Base-by-base conservation (phyloP, 2,329 filamentous ascomycete genomes). In the Pestalotiopsis sp. region DNA sequence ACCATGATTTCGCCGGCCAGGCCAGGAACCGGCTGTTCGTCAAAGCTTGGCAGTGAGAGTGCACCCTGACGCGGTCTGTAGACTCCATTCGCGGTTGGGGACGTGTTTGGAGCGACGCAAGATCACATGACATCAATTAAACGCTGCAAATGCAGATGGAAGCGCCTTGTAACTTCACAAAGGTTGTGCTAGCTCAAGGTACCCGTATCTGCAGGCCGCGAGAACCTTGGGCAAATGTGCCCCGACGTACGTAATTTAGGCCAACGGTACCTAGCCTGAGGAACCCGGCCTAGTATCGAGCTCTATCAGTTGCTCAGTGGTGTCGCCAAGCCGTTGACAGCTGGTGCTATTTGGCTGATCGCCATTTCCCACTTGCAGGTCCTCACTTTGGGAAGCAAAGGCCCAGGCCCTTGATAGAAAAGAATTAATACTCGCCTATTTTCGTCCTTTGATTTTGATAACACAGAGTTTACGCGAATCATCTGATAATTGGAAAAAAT, bases 61-160 rank as follows among this genome's bases (percentile, higher is more conserved):
- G 24, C 58, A 35, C 58, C 38, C 58, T 58, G n/a, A 61, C 58
- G 58, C 58, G 58, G 30, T 39, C 38, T 20, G 13, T 26, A n/a
- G 58, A 14, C 30, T 39, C 58, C 26, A 39, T 20, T 61, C 58
- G 58, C 30, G 58, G 20, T 58, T 58, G 56, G 58, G 30, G 58
- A 39, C 58, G 58, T 61, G 58, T 17, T 39, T n/a, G 58, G 26
- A 35, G 58, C 58, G 20, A 39, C 58, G 58, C 58, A 61, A 61
- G 10, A n/a, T 61, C 58, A 61, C 58, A 61, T 61, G 58, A 39
- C 17, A 58, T 35, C 22, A 35, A 58, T 35, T 58, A 14, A 61
- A 39, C 58, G 26, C 17, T n/a, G 17, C 20, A 17, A 44, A 17
- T n/a, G 44, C 44, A 52, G 40, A 14, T 17, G 40, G 1, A 44